Evolutionary conservation across 2,329 filamentous ascomycete species (phyloP), one percentile per base, ranked within the genome.

Genomic region (Cucurbitaria berberidis): DNA sequence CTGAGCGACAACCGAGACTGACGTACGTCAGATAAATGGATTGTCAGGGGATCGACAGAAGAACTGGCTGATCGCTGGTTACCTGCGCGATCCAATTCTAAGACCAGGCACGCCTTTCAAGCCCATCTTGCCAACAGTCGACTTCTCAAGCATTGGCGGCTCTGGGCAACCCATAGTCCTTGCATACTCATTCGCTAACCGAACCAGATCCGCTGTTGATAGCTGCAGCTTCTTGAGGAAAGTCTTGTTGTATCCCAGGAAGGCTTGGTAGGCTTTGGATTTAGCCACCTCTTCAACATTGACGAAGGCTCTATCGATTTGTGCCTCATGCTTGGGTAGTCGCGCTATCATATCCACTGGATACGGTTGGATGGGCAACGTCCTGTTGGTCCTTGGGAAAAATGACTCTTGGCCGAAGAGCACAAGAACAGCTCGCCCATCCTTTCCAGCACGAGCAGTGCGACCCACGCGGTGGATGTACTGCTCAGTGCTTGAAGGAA

Each of bases 371-470:
- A 84, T 83, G 16, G 80, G 80, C 16, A 84, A 67, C 27, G 77
- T 74, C 54, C 69, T 80, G 66, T 83, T 83, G 49, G 71, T 69
- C 30, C 71, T 73, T 21, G 80, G 66, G 67, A 84, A 84, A 72
- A 81, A 84, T 6, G 76, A 75, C 59, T 85, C 82, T 46, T 75
- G 74, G 55, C 81, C 63, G 9, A 80, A 82, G 38, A 85, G 75
- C 15, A 85, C 61, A 46, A 84, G 80, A 50, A 84, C 75, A 11
- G 82, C 82, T 34, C 82, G 79, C 10, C 82, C 82, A 43, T 82
- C 78, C 22, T 77, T 78, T 15, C 73, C 73, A 15, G 73, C 73
- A 34, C 73, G 67, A n/a, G 71, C 79, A 24, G 76, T 78, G 39
- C 76, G 74, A 16, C 74, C 76, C 9, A 78, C 72, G 15, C 76